phyloP scores from a whole-genome alignment of 176 grass and related monocot species.

The Alloteropsis semialata region DNA sequence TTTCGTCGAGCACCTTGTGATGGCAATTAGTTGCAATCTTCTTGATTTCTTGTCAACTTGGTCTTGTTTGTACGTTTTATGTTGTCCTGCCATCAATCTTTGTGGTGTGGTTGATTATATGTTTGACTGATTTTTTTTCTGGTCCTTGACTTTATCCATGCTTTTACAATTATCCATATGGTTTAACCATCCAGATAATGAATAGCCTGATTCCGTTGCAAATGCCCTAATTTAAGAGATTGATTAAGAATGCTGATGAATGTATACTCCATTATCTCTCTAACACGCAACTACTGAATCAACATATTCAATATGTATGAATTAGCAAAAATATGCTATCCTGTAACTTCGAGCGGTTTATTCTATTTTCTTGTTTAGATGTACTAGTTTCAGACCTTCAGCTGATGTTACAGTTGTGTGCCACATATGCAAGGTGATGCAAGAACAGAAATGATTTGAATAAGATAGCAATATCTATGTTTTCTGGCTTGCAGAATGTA shows the following conservation, averaged over 20 bases:
- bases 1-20: neutral
- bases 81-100: neutral
- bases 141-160: neutral
- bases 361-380: neutral
- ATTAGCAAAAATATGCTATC: neutral
- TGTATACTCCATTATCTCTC: neutral
- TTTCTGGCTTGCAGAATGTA: neutral
- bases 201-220: neutral
- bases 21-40: constrained; percentile 3
- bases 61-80: constrained; percentile 9
- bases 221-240: neutral
- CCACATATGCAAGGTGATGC: neutral
- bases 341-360: neutral
- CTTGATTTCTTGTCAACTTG: neutral
- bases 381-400: neutral
- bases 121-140: neutral
- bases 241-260: neutral
- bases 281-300: neutral
- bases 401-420: neutral
- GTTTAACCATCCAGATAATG: neutral
- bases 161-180: neutral
- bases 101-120: neutral
- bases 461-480: neutral
- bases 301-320: neutral
- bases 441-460: constrained; percentile 3